These are phyloP conservation scores for Capsicum baccatum DNA, from an alignment of 257 asterid genomes.

Conservation along the genomic window DNA sequence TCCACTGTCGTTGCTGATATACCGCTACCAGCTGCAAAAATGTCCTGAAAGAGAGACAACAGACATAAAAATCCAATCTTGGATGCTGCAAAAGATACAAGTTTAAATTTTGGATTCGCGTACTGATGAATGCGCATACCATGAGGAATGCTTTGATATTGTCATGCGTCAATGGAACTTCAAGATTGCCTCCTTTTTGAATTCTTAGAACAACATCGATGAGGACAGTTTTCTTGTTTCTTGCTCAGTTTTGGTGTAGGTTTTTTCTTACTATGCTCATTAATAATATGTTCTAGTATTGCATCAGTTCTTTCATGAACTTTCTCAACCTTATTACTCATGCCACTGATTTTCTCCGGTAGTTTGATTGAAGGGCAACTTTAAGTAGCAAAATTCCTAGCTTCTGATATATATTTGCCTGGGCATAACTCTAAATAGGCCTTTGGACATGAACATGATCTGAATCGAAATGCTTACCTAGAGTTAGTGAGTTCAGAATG, in stretches of 20 bases:
- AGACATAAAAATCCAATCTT: constrained; percentile 6
- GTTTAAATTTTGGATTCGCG: not conserved
- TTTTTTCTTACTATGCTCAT: not conserved
- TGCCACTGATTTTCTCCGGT: constrained; percentile 33
- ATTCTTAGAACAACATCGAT: constrained; percentile 38
- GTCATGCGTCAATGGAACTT: not conserved
- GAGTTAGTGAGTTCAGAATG: not conserved
- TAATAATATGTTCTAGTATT: constrained; percentile 40
- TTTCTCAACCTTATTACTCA: constrained; percentile 33
- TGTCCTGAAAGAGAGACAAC: constrained; percentile 33
- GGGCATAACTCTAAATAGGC: not conserved
- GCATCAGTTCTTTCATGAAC: constrained; percentile 34
- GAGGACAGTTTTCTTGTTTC: constrained; percentile 14
- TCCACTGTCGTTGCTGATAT: constrained; percentile 31
- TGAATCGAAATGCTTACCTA: not conserved
- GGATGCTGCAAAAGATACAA: not conserved
- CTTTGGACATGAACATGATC: not conserved
- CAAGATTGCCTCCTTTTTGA: constrained; percentile 27
- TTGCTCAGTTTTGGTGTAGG: not conserved
- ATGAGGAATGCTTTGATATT: constrained; percentile 38
- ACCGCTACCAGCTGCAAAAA: constrained; percentile 32
- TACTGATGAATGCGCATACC: constrained; percentile 24
- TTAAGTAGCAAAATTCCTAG: not conserved
- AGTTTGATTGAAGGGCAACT: constrained; percentile 34
- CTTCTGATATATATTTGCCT: not conserved